These are phyloP conservation scores for Debaryomyces udenii DNA, from an alignment of 1,139 yeast species.

Conservation along the genomic window DNA sequence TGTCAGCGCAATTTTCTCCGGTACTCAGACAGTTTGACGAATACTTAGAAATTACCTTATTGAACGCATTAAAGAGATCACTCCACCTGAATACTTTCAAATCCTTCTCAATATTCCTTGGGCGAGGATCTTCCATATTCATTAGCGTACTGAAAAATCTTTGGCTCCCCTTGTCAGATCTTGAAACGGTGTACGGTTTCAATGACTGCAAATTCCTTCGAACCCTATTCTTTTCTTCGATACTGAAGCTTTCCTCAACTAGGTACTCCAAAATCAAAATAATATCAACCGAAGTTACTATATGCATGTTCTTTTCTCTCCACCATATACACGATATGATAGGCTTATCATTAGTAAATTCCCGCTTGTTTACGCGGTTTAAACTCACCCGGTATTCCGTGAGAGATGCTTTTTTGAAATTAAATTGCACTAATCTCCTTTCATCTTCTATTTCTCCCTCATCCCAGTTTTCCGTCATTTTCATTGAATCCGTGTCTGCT, in stretches of 20 bases:
- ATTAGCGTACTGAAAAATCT: slow-evolving; percentile 61
- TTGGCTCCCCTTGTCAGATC: slow-evolving; percentile 46
- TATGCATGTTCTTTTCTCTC: slow-evolving; percentile 53
- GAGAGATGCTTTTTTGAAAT: slow-evolving; percentile 25
- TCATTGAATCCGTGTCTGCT: slow-evolving; percentile 20
- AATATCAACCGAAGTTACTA: slow-evolving; percentile 69
- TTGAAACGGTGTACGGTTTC: slow-evolving; percentile 62
- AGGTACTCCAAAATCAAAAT: slow-evolving; percentile 60
- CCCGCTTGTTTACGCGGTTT: slow-evolving; percentile 25
- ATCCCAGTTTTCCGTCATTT: slow-evolving; percentile 40
- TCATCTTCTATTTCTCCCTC: slow-evolving; percentile 28
- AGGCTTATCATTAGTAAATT: slow-evolving; percentile 29
- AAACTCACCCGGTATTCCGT: slow-evolving; percentile 30
- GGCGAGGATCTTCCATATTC: slow-evolving; percentile 68
- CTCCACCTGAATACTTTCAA: slow-evolving; percentile 70
- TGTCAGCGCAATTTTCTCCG: background rate
- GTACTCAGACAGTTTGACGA: slow-evolving; percentile 18
- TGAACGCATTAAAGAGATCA: slow-evolving; percentile 54
- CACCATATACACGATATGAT: slow-evolving; percentile 65
- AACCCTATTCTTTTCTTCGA: slow-evolving; percentile 71
- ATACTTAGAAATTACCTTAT: slow-evolving; percentile 66
- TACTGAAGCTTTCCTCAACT: slow-evolving; percentile 59
- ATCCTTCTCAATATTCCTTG: slow-evolving; percentile 73
- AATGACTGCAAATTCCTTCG: slow-evolving; percentile 68
- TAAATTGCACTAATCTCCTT: slow-evolving; percentile 42